Evolutionary conservation across 228 moss, liverwort and hornwort genomes (phyloP).

Genomic region (Sphagnum fallax): DNA sequence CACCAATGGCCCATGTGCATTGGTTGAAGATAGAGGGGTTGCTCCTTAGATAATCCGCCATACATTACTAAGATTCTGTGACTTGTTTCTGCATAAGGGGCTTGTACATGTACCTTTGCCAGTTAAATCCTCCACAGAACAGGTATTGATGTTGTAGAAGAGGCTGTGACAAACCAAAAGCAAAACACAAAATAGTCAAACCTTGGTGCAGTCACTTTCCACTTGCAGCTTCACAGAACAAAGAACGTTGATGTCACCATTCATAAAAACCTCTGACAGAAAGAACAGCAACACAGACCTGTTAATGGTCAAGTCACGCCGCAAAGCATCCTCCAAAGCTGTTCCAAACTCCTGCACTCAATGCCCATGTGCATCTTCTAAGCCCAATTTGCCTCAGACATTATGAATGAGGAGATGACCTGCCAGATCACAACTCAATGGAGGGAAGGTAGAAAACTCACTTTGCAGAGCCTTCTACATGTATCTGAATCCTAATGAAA

Average conservation of each 20-base stretch:
- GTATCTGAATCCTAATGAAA: too few relatives aligned
- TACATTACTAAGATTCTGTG: too few relatives aligned
- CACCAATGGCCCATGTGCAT: too few relatives aligned
- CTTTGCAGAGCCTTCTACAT: too few relatives aligned
- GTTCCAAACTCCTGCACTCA: conserved; percentile 74
- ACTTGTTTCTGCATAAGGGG: neutral
- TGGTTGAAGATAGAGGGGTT: too few relatives aligned
- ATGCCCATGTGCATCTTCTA: neutral
- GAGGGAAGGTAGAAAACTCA: too few relatives aligned
- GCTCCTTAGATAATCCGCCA: neutral
- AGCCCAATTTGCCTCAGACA: too few relatives aligned
- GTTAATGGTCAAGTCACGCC: conserved; percentile 90
- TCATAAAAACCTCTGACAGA: neutral
- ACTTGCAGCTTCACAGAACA: too few relatives aligned
- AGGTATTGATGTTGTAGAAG: conserved; percentile 84
- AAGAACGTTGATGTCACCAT: neutral
- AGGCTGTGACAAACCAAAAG: conserved; percentile 40
- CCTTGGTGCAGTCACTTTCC: too few relatives aligned
- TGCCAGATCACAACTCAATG: too few relatives aligned
- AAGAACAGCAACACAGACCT: conserved; percentile 27
- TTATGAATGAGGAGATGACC: too few relatives aligned
- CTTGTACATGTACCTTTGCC: conserved; percentile 35
- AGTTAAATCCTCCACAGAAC: conserved; percentile 79
- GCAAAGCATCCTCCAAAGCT: conserved; percentile 77
- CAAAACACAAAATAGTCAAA: neutral